Evolutionary conservation across 2,329 filamentous ascomycete species (phyloP).

Genomic region (Aspergillus floridensis): DNA sequence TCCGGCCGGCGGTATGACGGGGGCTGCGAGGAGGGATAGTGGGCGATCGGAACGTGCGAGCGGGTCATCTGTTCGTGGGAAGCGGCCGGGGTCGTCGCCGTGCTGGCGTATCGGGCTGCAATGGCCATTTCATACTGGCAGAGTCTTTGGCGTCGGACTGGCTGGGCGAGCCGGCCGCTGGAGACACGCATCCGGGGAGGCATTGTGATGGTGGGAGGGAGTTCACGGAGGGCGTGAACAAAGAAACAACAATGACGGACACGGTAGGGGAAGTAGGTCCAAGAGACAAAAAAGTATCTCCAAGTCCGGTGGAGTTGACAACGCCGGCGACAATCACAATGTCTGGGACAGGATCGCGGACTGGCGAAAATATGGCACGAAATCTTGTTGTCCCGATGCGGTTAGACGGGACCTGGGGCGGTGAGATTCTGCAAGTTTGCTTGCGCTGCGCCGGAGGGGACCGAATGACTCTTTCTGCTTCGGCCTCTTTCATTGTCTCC

Average conservation of each 20-base stretch:
- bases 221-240: conserved; percentile 9
- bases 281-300: neutral
- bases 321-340: conserved; percentile 8
- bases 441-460: conserved; percentile 6
- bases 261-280: neutral
- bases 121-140: conserved; percentile 39
- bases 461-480: conserved; percentile 10
- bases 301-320: conserved; percentile 4
- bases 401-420: conserved; percentile 18
- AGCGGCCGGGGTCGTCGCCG: conserved; percentile 52
- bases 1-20: conserved; percentile 83
- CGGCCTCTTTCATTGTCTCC: neutral
- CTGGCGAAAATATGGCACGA: conserved; percentile 19
- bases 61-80: conserved; percentile 50
- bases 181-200: conserved; percentile 52
- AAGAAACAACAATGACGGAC: neutral
- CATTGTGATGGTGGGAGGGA: conserved; percentile 41
- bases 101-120: conserved; percentile 40
- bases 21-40: conserved; percentile 68
- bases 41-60: conserved; percentile 46
- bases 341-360: conserved; percentile 1
- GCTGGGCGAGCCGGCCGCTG: conserved; percentile 33
- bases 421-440: conserved; percentile 21
- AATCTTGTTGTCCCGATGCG: conserved; percentile 17
- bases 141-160: conserved; percentile 37